Evolutionary conservation across 2,329 filamentous ascomycete species (phyloP).

Genomic region (Aspergillus luchuensis): DNA sequence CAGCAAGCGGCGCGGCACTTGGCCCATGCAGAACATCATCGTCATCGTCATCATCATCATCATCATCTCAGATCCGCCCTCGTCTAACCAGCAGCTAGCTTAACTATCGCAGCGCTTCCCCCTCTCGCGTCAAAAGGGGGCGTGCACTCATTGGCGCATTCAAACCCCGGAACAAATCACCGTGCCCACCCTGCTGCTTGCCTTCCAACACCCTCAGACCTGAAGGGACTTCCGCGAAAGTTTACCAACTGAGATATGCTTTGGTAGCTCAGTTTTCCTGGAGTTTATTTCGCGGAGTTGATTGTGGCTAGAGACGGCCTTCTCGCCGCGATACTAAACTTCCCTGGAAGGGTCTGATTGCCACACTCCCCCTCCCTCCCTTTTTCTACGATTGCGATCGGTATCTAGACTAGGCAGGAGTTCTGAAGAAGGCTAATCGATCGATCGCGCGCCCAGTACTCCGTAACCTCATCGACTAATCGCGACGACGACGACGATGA

Average conservation of each 20-base stretch:
- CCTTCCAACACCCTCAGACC: neutral
- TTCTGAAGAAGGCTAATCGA: neutral
- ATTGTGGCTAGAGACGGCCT: neutral
- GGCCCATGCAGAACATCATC: neutral
- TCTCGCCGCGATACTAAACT: neutral
- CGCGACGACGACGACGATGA: neutral
- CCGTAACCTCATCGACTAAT: neutral
- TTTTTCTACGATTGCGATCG: neutral
- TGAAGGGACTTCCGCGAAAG: neutral
- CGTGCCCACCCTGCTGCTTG: neutral
- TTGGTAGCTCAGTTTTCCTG: neutral
- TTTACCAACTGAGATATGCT: neutral
- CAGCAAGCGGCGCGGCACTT: neutral
- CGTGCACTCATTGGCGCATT: neutral
- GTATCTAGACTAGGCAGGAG: neutral
- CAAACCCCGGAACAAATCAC: neutral
- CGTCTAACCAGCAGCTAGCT: neutral
- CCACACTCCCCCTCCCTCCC: too few relatives aligned
- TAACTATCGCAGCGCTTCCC: neutral
- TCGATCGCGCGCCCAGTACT: too few relatives aligned
- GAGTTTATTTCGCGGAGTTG: neutral
- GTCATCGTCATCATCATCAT: neutral
- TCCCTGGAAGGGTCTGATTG: neutral
- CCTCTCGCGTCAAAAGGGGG: neutral
- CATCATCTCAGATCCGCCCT: conserved; percentile 4